Percentiles rank a stretch among this genome's conserved stretches.
These are phyloP conservation scores for Gracilaria gracilis DNA, from an alignment of 23 red algal species.

Conservation along the genomic window DNA sequence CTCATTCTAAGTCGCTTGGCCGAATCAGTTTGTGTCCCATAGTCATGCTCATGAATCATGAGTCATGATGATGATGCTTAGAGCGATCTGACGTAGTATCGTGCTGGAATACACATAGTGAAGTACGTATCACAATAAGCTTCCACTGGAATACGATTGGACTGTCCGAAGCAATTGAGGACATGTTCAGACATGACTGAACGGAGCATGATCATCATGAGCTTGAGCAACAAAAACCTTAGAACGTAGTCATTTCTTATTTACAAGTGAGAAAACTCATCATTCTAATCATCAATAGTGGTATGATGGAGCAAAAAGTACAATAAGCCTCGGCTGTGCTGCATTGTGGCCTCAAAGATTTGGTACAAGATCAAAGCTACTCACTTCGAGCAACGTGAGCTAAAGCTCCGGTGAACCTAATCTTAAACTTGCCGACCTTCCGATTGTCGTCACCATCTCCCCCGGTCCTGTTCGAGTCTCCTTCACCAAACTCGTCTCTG, in stretches of 20 bases:
- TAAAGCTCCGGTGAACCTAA: slow-evolving; percentile 9
- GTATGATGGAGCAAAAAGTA: slow-evolving; percentile 21
- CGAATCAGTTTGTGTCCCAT: too few species aligned
- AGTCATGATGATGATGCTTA: too few species aligned
- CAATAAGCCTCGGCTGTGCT: slow-evolving; percentile 14
- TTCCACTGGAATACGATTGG: too few species aligned
- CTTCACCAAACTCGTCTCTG: slow-evolving; percentile 48
- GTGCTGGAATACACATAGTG: too few species aligned
- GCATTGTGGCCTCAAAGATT: not conserved
- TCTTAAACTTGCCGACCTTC: slow-evolving; percentile 32
- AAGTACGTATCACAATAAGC: too few species aligned
- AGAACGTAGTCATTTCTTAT: slow-evolving; percentile 16
- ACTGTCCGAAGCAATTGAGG: too few species aligned
- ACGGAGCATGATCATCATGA: too few species aligned
- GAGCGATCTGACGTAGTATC: too few species aligned
- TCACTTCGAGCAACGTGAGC: slow-evolving; percentile 42
- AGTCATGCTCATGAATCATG: too few species aligned
- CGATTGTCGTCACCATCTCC: slow-evolving; percentile 41
- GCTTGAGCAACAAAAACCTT: not conserved
- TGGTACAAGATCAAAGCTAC: not conserved
- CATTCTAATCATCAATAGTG: not conserved
- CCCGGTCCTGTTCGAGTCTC: slow-evolving; percentile 18
- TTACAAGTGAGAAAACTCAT: slow-evolving; percentile 34
- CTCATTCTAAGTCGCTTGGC: too few species aligned
- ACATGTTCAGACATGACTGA: too few species aligned